Evolutionary conservation across 176 grass and related monocot species (phyloP), one percentile per base, ranked within the genome.

Genomic region (Oryza rufipogon): DNA sequence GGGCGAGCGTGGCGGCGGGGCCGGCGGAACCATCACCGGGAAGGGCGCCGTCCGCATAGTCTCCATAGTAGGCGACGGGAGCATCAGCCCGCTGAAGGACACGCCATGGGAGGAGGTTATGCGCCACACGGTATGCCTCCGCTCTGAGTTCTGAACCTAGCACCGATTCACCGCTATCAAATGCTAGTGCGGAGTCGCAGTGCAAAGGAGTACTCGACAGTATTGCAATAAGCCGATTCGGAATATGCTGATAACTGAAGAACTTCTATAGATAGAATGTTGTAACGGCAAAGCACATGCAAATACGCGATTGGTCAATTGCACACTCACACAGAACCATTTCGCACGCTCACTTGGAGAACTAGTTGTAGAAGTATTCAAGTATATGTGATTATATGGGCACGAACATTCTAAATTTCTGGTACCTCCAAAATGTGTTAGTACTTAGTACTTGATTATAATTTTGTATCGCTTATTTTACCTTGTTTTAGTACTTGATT

Each of bases 21-120:
- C 56, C 63, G 34, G 34, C 36, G 25, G 68, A 71, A 49, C 36
- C 65, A 19, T 16, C 0, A 9, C 75, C 14, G 39, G 74, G 66
- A 84, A 85, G 54, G 58, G 13, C 1, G 28, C 60, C 63, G 71
- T 86, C 67, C 84, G 76, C 66, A 92, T 98, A 73, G 85, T 93
- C 15, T 68, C 89, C 7, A 42, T 98, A 33, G 93, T 95, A 3
- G 93, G 89, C 34, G 91, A 95, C 60, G 89, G 85, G 47, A 98
- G 85, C 77, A 68, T 90, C 6, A 98, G 93, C 67, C 91, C 93
- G 64, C 87, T 95, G 44, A 93, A 87, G 67, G 71, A 86, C 28
- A 81, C 91, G 23, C 87, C 96, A 33, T 98, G 87, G 93, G 91
- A 95, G 68, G 87, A 98, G 74, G 91, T 98, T 74, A 98, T 98